Evolutionary conservation across 306 rosid genomes (phyloP), one percentile per base, ranked within the genome.

Genomic region (Trifolium fragiferum): DNA sequence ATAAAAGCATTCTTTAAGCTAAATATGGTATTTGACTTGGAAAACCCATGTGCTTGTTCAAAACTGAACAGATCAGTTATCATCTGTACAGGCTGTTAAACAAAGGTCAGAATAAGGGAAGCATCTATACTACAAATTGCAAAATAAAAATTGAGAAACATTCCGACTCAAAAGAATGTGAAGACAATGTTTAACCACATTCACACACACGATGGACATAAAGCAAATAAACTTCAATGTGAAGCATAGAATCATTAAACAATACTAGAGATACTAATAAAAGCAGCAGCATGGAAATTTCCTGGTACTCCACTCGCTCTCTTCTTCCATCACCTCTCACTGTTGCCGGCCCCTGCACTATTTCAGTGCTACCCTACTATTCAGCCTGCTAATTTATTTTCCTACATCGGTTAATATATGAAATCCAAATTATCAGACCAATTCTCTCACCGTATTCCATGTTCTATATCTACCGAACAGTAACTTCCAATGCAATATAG

Each of bases 391-490:
- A 58, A 35, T 6, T 62, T 33, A 27, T 47, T 64, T 62, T 46
- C n/a, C 32, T 8, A 55, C 59, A 66, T 46, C 70, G 14, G 30
- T 65, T 46, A 62, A 20, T 54, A 54, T 35, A 30, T 2, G 21
- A 5, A 6, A 8, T 63, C 66, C 32, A 4, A 62, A 44, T 54
- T 44, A 37, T 70, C 33, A 19, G 30, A 76, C 72, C 59, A 62
- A 70, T 33, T 20, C 35, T 62, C 58, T 16, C 64, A 37, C 23
- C 40, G 18, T 51, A 41, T 19, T 38, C 43, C 6, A 33, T n/a
- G 66, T 33, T 47, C 25, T 69, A 37, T 69, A 65, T 25, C 60
- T 47, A 57, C 13, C 60, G 55, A 53, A 65, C 6, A 64, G 14
- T 30, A 71, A 35, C 66, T 71, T 27, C 7, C 54, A 58, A 10